These are phyloP conservation scores for Diophrys sp. DNA, from an alignment of 73 alveolate genomes.

Conservation along the genomic window DNA sequence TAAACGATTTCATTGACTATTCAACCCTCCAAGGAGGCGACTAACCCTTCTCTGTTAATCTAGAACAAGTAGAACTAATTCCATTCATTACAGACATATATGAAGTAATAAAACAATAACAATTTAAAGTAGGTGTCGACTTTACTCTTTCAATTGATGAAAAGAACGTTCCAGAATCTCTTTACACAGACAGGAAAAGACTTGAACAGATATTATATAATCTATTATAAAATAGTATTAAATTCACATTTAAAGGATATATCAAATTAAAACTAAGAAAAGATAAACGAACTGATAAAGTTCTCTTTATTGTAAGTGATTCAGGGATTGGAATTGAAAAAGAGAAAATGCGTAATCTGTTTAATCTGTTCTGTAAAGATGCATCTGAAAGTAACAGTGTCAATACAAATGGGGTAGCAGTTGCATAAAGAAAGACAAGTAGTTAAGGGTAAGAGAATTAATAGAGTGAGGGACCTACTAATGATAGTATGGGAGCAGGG, in stretches of 20 bases:
- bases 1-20: slow-evolving; percentile 9
- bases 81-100: neutral
- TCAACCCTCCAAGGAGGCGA: neutral
- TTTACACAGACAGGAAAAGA: slow-evolving; percentile 1
- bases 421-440: neutral
- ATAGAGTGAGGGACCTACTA: too few relatives aligned
- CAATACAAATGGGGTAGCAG: too few relatives aligned
- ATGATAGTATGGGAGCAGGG: neutral
- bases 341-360: neutral
- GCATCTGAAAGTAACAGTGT: too few relatives aligned
- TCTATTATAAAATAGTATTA: neutral
- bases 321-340: neutral
- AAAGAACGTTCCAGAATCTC: neutral
- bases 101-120: neutral
- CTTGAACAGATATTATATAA: neutral
- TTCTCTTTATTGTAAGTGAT: neutral
- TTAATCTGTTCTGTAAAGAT: neutral
- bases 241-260: neutral
- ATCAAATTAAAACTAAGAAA: neutral
- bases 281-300: neutral
- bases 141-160: too few relatives aligned
- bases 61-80: neutral
- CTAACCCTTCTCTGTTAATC: neutral
- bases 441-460: neutral
- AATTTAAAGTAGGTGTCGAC: neutral